Base-by-base conservation (phyloP, 805 yeast species). In the Wickerhamiella hasegawae region DNA sequence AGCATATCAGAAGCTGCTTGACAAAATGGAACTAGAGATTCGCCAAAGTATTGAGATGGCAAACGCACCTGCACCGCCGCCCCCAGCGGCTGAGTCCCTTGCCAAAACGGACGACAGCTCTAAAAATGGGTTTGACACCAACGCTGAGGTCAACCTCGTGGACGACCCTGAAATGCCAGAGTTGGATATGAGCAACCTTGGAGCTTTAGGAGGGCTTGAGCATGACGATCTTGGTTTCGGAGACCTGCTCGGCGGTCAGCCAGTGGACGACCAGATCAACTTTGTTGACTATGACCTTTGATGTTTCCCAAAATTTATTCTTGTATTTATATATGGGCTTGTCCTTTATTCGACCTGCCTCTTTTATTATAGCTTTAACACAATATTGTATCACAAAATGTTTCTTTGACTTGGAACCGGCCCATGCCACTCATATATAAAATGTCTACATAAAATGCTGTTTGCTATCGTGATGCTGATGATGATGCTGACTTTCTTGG, bases 1-100 rank as follows among this genome's bases (percentile, higher is more conserved):
- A 11, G 31, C 19, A 14, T 45, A 46, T 35, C 45, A 46, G 32
- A 33, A 23, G 27, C 31, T 21, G 28, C 40, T 37, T 18, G 40
- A 37, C 20, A 35, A 30, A n/a, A 29, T 33, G 6, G 40, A 37
- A 26, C 40, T 37, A 16, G 33, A 32, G 25, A 37, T 37, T 10
- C 28, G 32, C 22, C 16, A 11, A 15, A 12, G 19, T 9, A 5
- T 28, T 16, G 19, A 6, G 10, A 16, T 16, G 6, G 19, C 18
- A n/a, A 12, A 12, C 14, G 14, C 11, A 12, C 8, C 28, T 8
- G 31, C 31, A 9, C 31, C 31, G 19, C 18, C 18, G 12, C 19
- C 15, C 16, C 10, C 24, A 21, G 24, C 24, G 24, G 6, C 24
- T 8, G 11, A 21, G 11, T 21, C 10, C 6, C 6, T 21, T 21